These are phyloP conservation scores for Pilatotrama ljubarskyi DNA, from an alignment of 768 basidiomycete species.

Conservation along the genomic window DNA sequence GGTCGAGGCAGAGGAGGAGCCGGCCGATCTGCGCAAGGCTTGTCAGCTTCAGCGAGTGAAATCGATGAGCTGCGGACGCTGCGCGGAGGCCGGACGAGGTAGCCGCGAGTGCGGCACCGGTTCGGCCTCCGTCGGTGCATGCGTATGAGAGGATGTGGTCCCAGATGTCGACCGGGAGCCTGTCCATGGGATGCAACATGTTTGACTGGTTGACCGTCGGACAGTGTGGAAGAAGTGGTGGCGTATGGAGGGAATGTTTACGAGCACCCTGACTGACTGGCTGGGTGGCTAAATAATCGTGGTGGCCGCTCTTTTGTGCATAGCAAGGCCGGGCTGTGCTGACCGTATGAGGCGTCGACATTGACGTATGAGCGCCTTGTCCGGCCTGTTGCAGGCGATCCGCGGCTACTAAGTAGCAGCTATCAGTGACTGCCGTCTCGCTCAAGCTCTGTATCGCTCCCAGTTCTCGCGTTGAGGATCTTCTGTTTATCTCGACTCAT, in stretches of 20 bases:
- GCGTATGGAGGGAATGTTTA: too few species aligned
- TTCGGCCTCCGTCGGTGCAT: slow-evolving; percentile 15
- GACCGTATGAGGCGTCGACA: neutral
- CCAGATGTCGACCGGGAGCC: slow-evolving; percentile 6
- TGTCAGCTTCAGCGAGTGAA: slow-evolving; percentile 13
- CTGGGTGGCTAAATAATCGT: neutral
- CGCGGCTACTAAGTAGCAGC: too few species aligned
- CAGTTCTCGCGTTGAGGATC: too few species aligned
- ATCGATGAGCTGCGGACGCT: slow-evolving; percentile 3
- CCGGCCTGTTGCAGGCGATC: too few species aligned
- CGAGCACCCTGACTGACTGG: too few species aligned
- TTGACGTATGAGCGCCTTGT: neutral
- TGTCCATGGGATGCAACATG: neutral
- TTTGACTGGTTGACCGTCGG: neutral
- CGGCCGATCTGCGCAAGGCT: slow-evolving; percentile 14
- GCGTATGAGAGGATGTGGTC: slow-evolving; percentile 2
- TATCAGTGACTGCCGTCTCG: too few species aligned
- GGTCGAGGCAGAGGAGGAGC: slow-evolving; percentile 14
- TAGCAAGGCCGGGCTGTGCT: neutral
- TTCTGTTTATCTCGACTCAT: too few species aligned
- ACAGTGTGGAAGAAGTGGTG: neutral
- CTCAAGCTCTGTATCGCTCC: too few species aligned
- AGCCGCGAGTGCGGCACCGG: slow-evolving; percentile 11
- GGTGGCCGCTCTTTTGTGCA: neutral
- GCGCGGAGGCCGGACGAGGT: slow-evolving; percentile 4